Evolutionary conservation across 345 rosid genomes (phyloP), one percentile per base, ranked within the genome.

Genomic region (Conringia planisiliqua): DNA sequence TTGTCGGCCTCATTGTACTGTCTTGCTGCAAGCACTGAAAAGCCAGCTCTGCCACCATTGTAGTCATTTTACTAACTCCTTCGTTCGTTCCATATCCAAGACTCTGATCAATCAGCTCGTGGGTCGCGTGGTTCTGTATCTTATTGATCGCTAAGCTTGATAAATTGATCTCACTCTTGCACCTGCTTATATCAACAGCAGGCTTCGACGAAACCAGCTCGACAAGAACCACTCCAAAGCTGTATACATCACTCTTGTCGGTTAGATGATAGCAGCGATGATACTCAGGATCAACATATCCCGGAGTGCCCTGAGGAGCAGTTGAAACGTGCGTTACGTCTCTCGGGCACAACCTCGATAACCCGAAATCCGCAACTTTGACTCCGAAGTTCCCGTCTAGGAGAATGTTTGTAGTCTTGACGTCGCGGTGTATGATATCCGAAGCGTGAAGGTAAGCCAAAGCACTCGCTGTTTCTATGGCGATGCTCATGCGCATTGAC

Each of bases 261-360:
- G 86, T 89, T n/a, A 89, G 80, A 69, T 84, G 89, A 80, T 87
- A 89, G 68, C 83, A 83, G 8, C 68, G 84, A 46, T 87, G 80
- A 69, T 89, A 89, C 16, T 89, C 92, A 0, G 92, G 95, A 32
- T 89, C 92, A 33, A 87, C 84, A 36, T 84, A 86, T 40, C 91
- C 95, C 0, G 91, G 88, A 50, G 90, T 87, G 12, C 94, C 94
- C 51, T 89, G 90, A 68, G 95, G 95, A 75, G 86, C 86, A 0
- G 92, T 86, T 33, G 92, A 89, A 16, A 89, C 64, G 44, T 89
- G 92, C 20, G 88, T 89, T 36, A 83, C 90, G 71, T 87, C 79
- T 7, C 7, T 59, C 0, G 88, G 90, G 60, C 70, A 79, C 80
- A 87, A 44, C 66, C 89, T 73, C 0, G 95, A 87, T 18, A 89